A percentile compares a stretch with the other conserved stretches of the same genome.
phyloP scores from a whole-genome alignment of 805 yeast species.

The Cyberlindnera euphorbiiphila region DNA sequence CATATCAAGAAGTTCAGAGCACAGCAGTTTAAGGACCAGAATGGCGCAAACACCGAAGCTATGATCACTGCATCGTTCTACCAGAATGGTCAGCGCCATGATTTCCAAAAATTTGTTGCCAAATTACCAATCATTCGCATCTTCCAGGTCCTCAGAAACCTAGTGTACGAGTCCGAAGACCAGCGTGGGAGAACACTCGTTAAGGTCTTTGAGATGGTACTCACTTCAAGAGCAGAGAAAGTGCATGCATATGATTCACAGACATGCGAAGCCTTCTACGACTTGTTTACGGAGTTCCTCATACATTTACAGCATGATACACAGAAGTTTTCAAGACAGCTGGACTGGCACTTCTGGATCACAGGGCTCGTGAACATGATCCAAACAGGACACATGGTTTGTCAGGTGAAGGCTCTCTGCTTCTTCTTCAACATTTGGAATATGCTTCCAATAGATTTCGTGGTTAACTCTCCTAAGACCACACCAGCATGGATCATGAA shows the following conservation, averaged over 20 bases:
- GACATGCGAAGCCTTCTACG: slow-evolving; percentile 40
- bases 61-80: slow-evolving; percentile 18
- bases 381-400: slow-evolving; percentile 56
- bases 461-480: neutral
- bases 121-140: slow-evolving; percentile 13
- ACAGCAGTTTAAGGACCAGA: slow-evolving; percentile 15
- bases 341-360: slow-evolving; percentile 81
- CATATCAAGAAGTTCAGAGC: slow-evolving; percentile 20
- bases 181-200: neutral
- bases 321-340: slow-evolving; percentile 13
- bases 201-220: slow-evolving; percentile 4
- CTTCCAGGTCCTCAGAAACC: slow-evolving; percentile 8
- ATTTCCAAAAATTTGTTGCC: slow-evolving; percentile 5
- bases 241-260: slow-evolving; percentile 33
- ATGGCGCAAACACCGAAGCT: slow-evolving; percentile 7
- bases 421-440: slow-evolving; percentile 75
- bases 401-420: slow-evolving; percentile 60
- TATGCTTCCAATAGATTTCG: slow-evolving; percentile 43
- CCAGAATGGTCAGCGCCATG: slow-evolving; percentile 8
- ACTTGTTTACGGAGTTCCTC: slow-evolving; percentile 31
- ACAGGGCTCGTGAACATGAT: slow-evolving; percentile 55
- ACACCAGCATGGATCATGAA: slow-evolving; percentile 37
- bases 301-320: slow-evolving; percentile 14
- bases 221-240: slow-evolving; percentile 8
- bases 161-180: slow-evolving; percentile 10